Conservation (phyloP, 257 asterid species). For the Salvia splendens region DNA sequence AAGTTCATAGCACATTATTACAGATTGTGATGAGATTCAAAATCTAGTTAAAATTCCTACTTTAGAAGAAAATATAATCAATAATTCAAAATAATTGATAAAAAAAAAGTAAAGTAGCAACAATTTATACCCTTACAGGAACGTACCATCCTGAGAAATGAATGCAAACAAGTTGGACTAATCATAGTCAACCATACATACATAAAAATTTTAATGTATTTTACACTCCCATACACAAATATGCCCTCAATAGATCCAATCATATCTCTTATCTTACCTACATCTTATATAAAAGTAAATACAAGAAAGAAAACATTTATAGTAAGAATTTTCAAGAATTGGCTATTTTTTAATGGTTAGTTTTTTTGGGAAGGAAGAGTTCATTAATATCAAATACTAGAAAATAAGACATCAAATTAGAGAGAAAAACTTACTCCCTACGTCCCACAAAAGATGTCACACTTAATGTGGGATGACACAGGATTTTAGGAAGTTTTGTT, state of each 20-base stretch:
- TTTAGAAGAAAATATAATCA: not conserved
- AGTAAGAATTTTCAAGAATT: not conserved
- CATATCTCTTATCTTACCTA: not conserved
- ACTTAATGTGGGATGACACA: too few relatives aligned
- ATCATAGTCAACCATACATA: not conserved
- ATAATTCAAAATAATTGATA: not conserved
- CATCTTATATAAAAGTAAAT: not conserved
- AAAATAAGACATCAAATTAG: too few relatives aligned
- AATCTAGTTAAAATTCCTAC: not conserved
- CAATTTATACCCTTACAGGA: not conserved
- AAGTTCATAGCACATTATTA: not conserved
- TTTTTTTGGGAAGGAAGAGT: too few relatives aligned
- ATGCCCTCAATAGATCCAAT: not conserved
- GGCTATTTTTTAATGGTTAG: too few relatives aligned
- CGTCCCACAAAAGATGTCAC: too few relatives aligned
- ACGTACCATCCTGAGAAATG: not conserved
- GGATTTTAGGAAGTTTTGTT: too few relatives aligned
- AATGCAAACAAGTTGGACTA: constrained; percentile 8
- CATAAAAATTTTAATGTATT: not conserved
- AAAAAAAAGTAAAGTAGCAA: not conserved
- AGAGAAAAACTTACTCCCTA: too few relatives aligned
- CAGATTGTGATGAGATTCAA: not conserved
- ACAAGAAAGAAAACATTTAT: not conserved
- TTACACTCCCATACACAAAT: not conserved
- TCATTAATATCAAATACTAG: too few relatives aligned